Base-by-base conservation (phyloP, 805 yeast genomes). In the Alloascoidea hylecoeti region DNA sequence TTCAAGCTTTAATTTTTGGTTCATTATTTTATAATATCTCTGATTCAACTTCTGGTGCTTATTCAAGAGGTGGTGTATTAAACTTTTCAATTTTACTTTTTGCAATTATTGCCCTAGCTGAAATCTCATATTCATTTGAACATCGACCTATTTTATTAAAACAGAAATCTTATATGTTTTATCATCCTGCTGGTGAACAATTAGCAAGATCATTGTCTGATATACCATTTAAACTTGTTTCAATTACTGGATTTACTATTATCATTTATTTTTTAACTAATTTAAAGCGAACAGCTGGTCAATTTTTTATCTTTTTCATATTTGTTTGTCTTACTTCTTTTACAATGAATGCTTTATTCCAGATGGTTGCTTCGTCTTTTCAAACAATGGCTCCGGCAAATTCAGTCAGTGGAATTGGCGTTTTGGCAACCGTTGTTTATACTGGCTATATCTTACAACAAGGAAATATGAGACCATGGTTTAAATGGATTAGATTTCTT, bases 171-270 rank as follows among this genome's bases (percentile, higher is more conserved):
- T 82, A 77, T 47, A 75, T 84, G 0, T 66, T 81, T 41, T 82
- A 78, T 52, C 74, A 75, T 41, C 86, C 88, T 2, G 67, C 84
- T 12, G 75, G 82, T 2, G 89, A 80, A 49, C 80, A 84, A 1
- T 46, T 81, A 3, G 77, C 84, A 0, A 61, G 73, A 3, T 61
- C 74, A 35, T 42, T 78, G 3, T 66, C 83, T 2, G 78, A 73
- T 37, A 53, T 81, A 42, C 88, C 89, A 3, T 63, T 72, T 39
- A 79, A 79, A 55, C 42, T 70, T 18, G 44, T 64, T 23, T 61
- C 67, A 28, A 50, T 64, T 18, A 49, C 70, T 16, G 46, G 53
- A 15, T 76, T 75, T 52, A 49, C 64, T 34, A 44, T 75, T 35
- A 57, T 71, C 17, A 48, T 68, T 17, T 78, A 73, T 53, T 81